These are phyloP conservation scores for Colletotrichum zoysiae DNA, from an alignment of 2,329 filamentous ascomycete species.

Conservation along the genomic window DNA sequence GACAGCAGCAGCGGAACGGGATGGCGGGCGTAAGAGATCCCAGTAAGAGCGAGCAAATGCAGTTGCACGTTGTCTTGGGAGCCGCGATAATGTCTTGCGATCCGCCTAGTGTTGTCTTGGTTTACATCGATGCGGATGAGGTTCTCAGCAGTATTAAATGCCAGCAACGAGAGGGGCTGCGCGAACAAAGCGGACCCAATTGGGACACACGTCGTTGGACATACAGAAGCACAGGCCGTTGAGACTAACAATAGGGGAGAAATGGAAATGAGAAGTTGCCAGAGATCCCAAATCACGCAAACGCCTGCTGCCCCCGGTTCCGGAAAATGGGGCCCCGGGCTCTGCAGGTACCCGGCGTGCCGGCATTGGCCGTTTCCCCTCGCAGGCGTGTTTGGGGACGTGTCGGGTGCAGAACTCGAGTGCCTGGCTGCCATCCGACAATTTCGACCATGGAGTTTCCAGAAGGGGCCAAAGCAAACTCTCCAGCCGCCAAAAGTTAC, in stretches of 20 bases:
- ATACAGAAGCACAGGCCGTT: constrained; percentile 2
- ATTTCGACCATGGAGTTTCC: too few relatives aligned
- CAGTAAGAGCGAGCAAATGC: constrained; percentile 9
- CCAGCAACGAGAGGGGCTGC: not conserved
- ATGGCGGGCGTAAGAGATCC: constrained; percentile 10
- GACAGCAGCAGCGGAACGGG: not conserved
- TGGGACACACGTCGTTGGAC: not conserved
- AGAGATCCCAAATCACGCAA: not conserved
- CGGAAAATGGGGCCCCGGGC: constrained; percentile 30
- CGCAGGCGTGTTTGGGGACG: constrained; percentile 12
- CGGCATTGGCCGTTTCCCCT: constrained; percentile 32
- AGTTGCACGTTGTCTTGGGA: constrained; percentile 4
- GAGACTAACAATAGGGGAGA: not conserved
- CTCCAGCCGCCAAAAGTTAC: not conserved
- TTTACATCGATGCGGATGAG: not conserved
- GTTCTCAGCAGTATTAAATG: not conserved
- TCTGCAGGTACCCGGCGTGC: constrained; percentile 31
- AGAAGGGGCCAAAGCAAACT: not conserved
- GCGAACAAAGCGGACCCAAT: not conserved
- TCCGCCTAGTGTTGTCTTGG: not conserved
- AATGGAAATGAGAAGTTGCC: not conserved
- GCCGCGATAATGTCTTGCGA: not conserved
- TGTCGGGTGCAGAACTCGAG: not conserved
- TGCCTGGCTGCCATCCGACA: not conserved
- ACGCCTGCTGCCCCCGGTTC: constrained; percentile 22